phyloP scores from a whole-genome alignment of 2,329 filamentous ascomycete genomes.

The Colletotrichum liaoningense region DNA sequence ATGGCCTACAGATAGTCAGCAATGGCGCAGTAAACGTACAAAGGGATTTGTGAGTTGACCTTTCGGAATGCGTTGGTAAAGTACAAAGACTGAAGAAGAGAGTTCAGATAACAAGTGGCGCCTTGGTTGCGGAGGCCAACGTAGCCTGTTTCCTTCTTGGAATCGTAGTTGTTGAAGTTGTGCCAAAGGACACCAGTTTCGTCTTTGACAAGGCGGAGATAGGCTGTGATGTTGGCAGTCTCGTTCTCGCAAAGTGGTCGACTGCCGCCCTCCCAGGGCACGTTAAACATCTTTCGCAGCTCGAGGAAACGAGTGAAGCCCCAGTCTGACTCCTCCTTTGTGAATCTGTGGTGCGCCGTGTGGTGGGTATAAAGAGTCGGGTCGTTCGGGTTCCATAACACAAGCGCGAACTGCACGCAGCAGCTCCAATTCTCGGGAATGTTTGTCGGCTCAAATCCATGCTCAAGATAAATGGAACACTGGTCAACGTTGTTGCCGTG shows the following conservation, averaged over 20 bases:
- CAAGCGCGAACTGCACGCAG: conserved; percentile 94
- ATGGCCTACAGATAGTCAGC: conserved; percentile 73
- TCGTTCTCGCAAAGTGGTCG: conserved; percentile 84
- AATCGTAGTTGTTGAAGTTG: conserved; percentile 94
- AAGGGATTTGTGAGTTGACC: conserved; percentile 57
- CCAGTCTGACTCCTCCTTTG: conserved; percentile 96
- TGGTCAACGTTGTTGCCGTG: conserved; percentile 95
- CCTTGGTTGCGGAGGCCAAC: conserved; percentile 97
- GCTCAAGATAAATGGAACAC: conserved; percentile 95
- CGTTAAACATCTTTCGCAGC: conserved; percentile 84
- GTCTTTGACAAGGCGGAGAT: conserved; percentile 84
- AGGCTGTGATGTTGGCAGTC: conserved; percentile 82
- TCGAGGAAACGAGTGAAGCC: conserved; percentile 98
- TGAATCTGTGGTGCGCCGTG: conserved; percentile 94
- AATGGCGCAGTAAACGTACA: neutral
- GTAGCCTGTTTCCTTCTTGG: conserved; percentile 98
- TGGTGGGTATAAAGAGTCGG: conserved; percentile 86
- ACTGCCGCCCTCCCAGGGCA: conserved; percentile 76
- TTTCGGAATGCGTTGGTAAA: conserved; percentile 95
- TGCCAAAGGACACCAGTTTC: conserved; percentile 92
- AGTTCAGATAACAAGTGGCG: conserved; percentile 90
- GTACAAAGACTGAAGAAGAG: conserved; percentile 84
- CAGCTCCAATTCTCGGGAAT: conserved; percentile 95
- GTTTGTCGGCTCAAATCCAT: conserved; percentile 79
- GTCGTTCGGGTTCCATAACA: conserved; percentile 94